Evolutionary conservation across 208 protist species (phyloP).

Genomic region (Leishmania amazonensis): DNA sequence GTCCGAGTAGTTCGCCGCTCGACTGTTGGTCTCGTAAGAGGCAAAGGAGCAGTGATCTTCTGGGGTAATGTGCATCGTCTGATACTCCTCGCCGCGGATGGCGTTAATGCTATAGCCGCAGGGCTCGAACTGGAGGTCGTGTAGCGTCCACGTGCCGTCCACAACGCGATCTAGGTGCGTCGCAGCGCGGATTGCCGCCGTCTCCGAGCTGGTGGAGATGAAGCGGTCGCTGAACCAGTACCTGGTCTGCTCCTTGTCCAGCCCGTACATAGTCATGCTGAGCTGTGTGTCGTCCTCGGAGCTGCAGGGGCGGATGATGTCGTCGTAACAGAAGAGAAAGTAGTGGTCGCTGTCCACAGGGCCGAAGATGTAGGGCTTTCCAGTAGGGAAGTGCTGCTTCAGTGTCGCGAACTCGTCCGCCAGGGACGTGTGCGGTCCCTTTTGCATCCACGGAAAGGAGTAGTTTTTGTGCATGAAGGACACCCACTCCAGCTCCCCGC

Average conservation of each 20-base stretch:
- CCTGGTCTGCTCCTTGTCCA: conserved; percentile 75
- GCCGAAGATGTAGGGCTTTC: conserved; percentile 90
- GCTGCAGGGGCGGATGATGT: conserved; percentile 71
- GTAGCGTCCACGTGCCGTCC: conserved; percentile 78
- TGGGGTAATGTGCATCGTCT: conserved; percentile 96
- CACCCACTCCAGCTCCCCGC: conserved; percentile 85
- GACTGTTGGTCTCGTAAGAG: conserved; percentile 94
- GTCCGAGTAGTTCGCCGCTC: conserved; percentile 61
- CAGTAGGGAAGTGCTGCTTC: conserved; percentile 81
- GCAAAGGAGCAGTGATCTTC: conserved; percentile 94
- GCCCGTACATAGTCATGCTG: conserved; percentile 92
- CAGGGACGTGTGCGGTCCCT: conserved; percentile 83
- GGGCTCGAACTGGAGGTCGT: conserved; percentile 93
- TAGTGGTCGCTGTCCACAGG: conserved; percentile 93
- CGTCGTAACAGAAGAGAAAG: conserved; percentile 92
- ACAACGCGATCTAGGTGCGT: conserved; percentile 78
- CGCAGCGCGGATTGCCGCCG: conserved; percentile 59
- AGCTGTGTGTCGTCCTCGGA: conserved; percentile 82
- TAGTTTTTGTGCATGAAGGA: conserved; percentile 95
- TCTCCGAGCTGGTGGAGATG: conserved; percentile 67
- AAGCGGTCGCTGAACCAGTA: conserved; percentile 86
- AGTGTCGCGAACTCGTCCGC: conserved; percentile 79
- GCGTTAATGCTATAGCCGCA: conserved; percentile 96
- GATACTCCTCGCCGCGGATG: conserved; percentile 86
- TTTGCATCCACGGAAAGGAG: conserved; percentile 91